phyloP scores from a whole-genome alignment of 2,329 filamentous ascomycete species.

The Lasiodiplodia citricola region DNA sequence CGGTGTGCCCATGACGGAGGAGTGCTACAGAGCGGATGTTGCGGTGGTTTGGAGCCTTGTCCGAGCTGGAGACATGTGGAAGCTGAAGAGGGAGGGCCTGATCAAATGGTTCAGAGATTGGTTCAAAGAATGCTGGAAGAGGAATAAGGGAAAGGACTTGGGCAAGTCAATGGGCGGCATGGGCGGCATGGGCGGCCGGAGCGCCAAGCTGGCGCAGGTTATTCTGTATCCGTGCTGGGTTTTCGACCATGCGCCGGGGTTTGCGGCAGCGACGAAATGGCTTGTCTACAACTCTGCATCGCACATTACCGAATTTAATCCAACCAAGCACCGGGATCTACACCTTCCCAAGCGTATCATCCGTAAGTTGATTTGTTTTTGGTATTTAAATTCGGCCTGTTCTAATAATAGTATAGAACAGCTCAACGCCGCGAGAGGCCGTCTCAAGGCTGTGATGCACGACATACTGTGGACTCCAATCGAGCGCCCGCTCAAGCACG shows the following conservation, averaged over 20 bases:
- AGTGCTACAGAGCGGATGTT: background rate
- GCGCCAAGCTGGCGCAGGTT: background rate
- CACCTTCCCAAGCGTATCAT: background rate
- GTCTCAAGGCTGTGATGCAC: background rate
- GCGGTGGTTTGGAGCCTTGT: background rate
- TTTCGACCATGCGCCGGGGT: conserved; percentile 39
- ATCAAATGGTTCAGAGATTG: background rate
- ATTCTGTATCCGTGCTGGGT: conserved; percentile 37
- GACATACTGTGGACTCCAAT: background rate
- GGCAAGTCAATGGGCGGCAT: background rate
- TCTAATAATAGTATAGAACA: background rate
- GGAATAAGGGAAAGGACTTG: background rate
- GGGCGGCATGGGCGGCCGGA: too few species aligned
- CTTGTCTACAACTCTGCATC: conserved; percentile 39
- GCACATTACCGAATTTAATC: conserved; percentile 36
- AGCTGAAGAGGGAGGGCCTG: background rate
- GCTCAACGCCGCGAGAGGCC: background rate
- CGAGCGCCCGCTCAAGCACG: background rate
- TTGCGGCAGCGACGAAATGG: conserved; percentile 36
- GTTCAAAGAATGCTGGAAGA: background rate
- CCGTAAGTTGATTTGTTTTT: background rate
- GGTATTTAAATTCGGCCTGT: too few species aligned
- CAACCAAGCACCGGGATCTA: conserved; percentile 22
- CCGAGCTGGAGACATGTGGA: background rate
- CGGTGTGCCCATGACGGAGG: background rate